Percentiles rank a stretch among this genome's conserved stretches.
Conservation (phyloP, 768 basidiomycete species). For the Infundibulicybe gibba region DNA sequence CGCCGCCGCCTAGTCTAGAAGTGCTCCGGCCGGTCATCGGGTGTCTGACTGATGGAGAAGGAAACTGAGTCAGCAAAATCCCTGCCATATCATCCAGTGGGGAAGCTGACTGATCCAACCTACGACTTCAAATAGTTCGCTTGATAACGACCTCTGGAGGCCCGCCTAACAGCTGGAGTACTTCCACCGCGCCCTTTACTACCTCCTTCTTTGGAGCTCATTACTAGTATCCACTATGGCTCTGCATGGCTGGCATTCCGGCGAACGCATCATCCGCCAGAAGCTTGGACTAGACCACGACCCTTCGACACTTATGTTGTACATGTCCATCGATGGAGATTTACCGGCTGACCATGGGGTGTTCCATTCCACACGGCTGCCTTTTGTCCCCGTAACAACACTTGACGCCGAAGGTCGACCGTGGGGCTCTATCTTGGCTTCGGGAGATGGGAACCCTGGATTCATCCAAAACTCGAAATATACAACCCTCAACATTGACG, state of each 20-base stretch:
- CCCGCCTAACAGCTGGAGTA: neutral
- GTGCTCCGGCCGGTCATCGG: too few relatives aligned
- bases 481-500: constrained; percentile 14
- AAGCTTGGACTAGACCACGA: constrained; percentile 17
- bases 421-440: constrained; percentile 27
- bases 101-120: too few relatives aligned
- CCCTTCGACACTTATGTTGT: constrained; percentile 11
- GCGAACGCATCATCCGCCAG: constrained; percentile 21
- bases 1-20: too few relatives aligned
- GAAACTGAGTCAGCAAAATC: too few relatives aligned
- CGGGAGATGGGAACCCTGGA: constrained; percentile 16
- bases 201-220: too few relatives aligned
- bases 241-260: constrained; percentile 19
- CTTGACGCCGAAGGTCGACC: constrained; percentile 24
- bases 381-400: constrained; percentile 26
- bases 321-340: constrained; percentile 13
- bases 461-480: constrained; percentile 23
- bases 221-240: neutral
- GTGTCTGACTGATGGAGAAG: too few relatives aligned
- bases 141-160: too few relatives aligned
- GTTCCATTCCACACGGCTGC: constrained; percentile 23
- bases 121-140: too few relatives aligned
- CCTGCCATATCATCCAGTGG: too few relatives aligned
- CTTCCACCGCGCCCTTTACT: too few relatives aligned
- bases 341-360: constrained; percentile 26